Base-by-base conservation (phyloP, 164 flowering plant genomes). In the Buxus sempervirens region DNA sequence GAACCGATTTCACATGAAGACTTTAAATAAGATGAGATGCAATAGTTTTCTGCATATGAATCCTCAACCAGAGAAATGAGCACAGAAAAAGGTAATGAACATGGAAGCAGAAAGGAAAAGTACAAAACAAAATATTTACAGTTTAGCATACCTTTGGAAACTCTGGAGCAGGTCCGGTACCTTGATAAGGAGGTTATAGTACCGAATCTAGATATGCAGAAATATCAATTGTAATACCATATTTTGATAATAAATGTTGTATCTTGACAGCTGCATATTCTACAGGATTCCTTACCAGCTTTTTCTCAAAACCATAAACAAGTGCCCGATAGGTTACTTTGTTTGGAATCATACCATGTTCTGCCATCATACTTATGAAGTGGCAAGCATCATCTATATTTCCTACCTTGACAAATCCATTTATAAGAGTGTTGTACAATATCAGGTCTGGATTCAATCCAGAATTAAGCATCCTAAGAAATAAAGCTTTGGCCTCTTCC, bases 381-480 rank as follows among this genome's bases (percentile, higher is more conserved):
- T 60, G 42, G 73, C 76, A 77, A 65, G 86, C 86, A 59, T 75
- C 77, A 54, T 72, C 64, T 26, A 82, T 60, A 26, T 77, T 63
- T 14, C 86, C 83, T 32, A 65, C 19, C 36, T 70, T 59, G 54
- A 84, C 83, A 73, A 76, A 83, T 24, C 89, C 89, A 75, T 79
- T 71, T 14, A 85, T 75, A 26, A 85, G 82, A 22, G 76, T 82
- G 65, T 85, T 85, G 74, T 69, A 85, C 62, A 83, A 57, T 41
- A 79, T 72, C 51, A 80, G n/a, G 60, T 85, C 87, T 26, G 87
- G 84, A 25, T 63, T 60, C 68, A 85, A 66, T 32, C 84, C 87
- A 22, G 58, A 71, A 61, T 78, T 74, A 55, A 83, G 66, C 85
- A 85, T 74, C 73, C 26, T 73, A 28, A 24, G 68, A 66, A 85